Base-by-base conservation (phyloP, 768 basidiomycete species). In the Panus rudis region DNA sequence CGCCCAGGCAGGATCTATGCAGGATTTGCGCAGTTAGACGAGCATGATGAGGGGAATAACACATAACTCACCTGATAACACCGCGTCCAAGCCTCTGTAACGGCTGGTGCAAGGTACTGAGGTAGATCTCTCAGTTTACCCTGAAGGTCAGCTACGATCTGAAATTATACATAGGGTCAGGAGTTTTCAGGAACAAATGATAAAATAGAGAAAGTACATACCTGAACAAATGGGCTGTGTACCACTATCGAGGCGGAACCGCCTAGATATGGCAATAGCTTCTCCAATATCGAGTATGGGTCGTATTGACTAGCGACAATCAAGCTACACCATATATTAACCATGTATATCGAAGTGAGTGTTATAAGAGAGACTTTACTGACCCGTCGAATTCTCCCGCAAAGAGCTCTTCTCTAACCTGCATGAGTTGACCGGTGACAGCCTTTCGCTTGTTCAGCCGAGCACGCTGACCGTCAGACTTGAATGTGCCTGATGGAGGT, bases 311-410 rank as follows among this genome's bases (percentile, higher is more conserved):
- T 85, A 3, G 91, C 82, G 31, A 97, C 63, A 39, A 96, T 62
- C 19, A 97, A 70, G 0, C 88, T 92, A 39, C 5, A 35, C 33
- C 10, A 27, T 20, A 39, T 14, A 32, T 12, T 4, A 47, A 14
- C 21, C 48, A 28, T 45, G 31, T 45, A 14, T 17, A 47, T 17
- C 13, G 21, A 25, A 10, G n/a, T 24, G 14, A 16, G 31, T 20
- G 11, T 20, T 11, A 19, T 24, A 3, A 39, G 17, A 20, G 22
- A 43, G 27, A 16, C 17, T 27, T 6, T 47, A 56, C 79, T 52
- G 50, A 92, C 87, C 81, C 84, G 45, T 98, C 92, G 62, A 92
- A 99, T 53, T 83, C 87, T 17, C 92, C 94, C 2, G 67, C 61
- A 54, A 92, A 92, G 4, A 93, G 68, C 41, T 94, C 92, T 43